A percentile compares a stretch with the other conserved stretches of the same genome.
Evolutionary conservation across 2,329 filamentous ascomycete species (phyloP).

Genomic region (Penicillium hordei): DNA sequence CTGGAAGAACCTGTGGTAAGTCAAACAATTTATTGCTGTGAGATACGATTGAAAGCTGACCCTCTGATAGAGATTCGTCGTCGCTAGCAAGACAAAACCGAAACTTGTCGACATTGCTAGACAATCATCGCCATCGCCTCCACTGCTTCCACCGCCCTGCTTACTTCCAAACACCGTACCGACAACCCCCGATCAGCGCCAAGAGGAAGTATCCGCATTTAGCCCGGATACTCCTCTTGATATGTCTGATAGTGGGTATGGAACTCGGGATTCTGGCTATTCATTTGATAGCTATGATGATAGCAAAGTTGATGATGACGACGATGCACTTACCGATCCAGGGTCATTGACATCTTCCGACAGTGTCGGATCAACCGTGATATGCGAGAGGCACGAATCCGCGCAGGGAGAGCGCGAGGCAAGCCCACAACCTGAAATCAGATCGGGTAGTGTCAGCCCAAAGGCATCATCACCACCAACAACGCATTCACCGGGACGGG

Average conservation of each 20-base stretch:
- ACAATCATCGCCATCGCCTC: conserved; percentile 32
- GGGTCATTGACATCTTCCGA: conserved; percentile 30
- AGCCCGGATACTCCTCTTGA: conserved; percentile 42
- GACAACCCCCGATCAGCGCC: conserved; percentile 36
- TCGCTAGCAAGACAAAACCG: conserved; percentile 39
- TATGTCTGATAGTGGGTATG: conserved; percentile 38
- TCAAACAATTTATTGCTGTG: neutral
- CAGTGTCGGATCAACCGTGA: conserved; percentile 27
- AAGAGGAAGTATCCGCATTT: conserved; percentile 41
- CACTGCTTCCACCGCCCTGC: conserved; percentile 24
- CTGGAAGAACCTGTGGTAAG: conserved; percentile 30
- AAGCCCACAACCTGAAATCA: conserved; percentile 22
- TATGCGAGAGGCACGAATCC: conserved; percentile 24
- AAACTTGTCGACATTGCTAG: conserved; percentile 42
- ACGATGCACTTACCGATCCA: conserved; percentile 28
- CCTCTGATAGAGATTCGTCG: conserved; percentile 30
- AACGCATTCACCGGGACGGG: conserved; percentile 18
- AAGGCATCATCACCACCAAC: conserved; percentile 17
- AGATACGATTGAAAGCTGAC: conserved; percentile 1
- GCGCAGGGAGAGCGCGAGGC: conserved; percentile 18
- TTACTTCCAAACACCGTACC: conserved; percentile 29
- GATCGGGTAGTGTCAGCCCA: conserved; percentile 25
- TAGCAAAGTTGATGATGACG: conserved; percentile 22
- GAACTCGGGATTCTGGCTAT: conserved; percentile 29
- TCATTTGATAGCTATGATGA: conserved; percentile 27